Evolutionary conservation across 345 rosid genomes (phyloP), one percentile per base, ranked within the genome.

Genomic region (Bretschneidera sinensis): DNA sequence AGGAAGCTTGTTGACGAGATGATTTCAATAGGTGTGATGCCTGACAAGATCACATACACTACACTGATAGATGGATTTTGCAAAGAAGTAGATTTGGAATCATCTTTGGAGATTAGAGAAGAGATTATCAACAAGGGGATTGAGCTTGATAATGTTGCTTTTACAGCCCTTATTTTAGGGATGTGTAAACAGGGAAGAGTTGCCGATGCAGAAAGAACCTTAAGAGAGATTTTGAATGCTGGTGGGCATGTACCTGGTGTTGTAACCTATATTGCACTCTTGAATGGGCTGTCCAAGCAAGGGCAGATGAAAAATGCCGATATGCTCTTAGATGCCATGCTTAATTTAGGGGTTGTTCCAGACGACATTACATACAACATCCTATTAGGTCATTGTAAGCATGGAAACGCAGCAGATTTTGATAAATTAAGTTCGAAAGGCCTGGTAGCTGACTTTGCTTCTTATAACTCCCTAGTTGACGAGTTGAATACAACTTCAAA

Each of bases 351-450:
- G 24, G 87, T 82, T 52, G 76, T 74, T 75, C 96, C 95, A 4
- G 92, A 88, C 55, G 90, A 79, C 60, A 82, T 91, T 63, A 88
- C 96, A 5, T 91, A 72, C 73, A 88, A 82, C 71, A 91, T 79
- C 62, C 71, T 87, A 53, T 68, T 90, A 62, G 92, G 95, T 49
- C 95, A 87, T 65, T 70, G 77, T 72, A 85, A 70, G 71, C 72
- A 79, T 69, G 89, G 66, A 49, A 82, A 72, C 60, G 49, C 67
- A 16, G 65, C 60, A 6, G 80, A 73, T 49, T 31, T 65, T 9
- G 66, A 51, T 58, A 78, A 62, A 67, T 57, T 78, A 54, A 78
- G 67, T 45, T 87, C 87, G 78, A 83, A 69, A 62, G 95, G 95
- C 48, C 77, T 75, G 57, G 73, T 90, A 59, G 73, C 74, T 24